Percentiles rank a stretch among this genome's conserved stretches.
Evolutionary conservation across 371 early-diverging fungal genomes (phyloP).

Genomic region (Parasitella parasitica): DNA sequence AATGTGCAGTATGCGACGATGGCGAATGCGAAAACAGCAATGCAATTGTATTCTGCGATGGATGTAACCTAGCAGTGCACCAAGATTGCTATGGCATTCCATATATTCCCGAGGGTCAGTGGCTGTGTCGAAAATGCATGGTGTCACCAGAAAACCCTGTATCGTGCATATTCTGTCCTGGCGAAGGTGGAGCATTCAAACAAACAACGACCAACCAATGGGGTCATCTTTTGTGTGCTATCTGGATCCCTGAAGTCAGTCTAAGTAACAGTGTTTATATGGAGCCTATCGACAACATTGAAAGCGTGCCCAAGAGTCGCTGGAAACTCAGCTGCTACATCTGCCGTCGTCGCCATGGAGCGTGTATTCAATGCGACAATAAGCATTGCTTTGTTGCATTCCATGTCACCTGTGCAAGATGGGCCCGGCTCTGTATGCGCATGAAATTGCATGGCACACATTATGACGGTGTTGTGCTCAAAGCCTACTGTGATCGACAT

Average conservation of each 20-base stretch:
- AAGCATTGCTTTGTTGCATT: constrained; percentile 88
- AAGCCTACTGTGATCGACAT: constrained; percentile 84
- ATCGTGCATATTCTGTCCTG: constrained; percentile 92
- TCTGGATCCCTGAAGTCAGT: constrained; percentile 95
- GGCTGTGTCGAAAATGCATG: constrained; percentile 98
- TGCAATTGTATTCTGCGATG: constrained; percentile 99
- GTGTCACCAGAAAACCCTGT: constrained; percentile 89
- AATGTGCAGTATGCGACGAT: constrained; percentile 95
- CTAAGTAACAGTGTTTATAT: constrained; percentile 91
- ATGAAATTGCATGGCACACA: constrained; percentile 60
- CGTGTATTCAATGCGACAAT: constrained; percentile 94
- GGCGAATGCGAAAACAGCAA: constrained; percentile 96
- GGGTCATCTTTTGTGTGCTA: constrained; percentile 96
- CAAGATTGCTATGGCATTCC: constrained; percentile 99
- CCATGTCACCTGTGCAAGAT: constrained; percentile 94
- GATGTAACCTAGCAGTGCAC: constrained; percentile 98
- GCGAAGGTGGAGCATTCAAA: constrained; percentile 96
- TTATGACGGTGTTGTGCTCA: constrained; percentile 57
- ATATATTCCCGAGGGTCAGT: constrained; percentile 98
- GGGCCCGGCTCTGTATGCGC: constrained; percentile 86
- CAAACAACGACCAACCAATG: constrained; percentile 89
- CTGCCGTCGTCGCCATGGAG: constrained; percentile 85
- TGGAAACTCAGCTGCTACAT: constrained; percentile 89
- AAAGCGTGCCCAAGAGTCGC: constrained; percentile 84
- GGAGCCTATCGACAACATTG: constrained; percentile 96